These are phyloP conservation scores for Trypethelium eluteriae DNA, from an alignment of 495 filamentous ascomycete genomes.

Conservation along the genomic window DNA sequence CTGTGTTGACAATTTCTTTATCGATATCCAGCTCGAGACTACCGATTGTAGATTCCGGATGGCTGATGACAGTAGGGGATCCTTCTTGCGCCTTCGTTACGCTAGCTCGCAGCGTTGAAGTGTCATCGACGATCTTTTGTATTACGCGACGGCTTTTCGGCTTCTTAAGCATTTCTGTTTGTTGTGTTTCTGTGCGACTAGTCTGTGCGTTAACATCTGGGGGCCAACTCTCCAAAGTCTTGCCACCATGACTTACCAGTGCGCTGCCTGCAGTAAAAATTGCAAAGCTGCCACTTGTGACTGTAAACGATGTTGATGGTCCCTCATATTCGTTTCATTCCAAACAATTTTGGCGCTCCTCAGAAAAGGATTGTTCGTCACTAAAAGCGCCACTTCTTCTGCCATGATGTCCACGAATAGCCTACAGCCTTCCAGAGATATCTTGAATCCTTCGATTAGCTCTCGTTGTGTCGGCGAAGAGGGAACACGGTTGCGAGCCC, in stretches of 20 bases:
- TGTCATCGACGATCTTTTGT: slow-evolving; percentile 38
- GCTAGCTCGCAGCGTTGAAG: slow-evolving; percentile 35
- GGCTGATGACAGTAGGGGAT: slow-evolving; percentile 33
- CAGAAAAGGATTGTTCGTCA: slow-evolving; percentile 28
- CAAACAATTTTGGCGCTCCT: slow-evolving; percentile 34
- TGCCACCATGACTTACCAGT: slow-evolving; percentile 35
- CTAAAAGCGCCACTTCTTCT: slow-evolving; percentile 37
- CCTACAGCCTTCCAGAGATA: slow-evolving; percentile 40
- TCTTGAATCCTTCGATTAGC: slow-evolving; percentile 33
- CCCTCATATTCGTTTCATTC: slow-evolving; percentile 42
- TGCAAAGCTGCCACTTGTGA: slow-evolving; percentile 41
- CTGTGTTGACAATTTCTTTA: slow-evolving; percentile 23
- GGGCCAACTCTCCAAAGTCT: slow-evolving; percentile 11
- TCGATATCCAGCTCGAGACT: slow-evolving; percentile 37
- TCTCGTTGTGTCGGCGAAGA: slow-evolving; percentile 29
- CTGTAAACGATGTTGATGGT: slow-evolving; percentile 37
- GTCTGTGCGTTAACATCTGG: neutral
- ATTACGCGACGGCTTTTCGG: slow-evolving; percentile 38
- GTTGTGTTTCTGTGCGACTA: slow-evolving; percentile 30
- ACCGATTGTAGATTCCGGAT: slow-evolving; percentile 31
- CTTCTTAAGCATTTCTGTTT: slow-evolving; percentile 36
- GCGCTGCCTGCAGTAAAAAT: slow-evolving; percentile 40
- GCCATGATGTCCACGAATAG: slow-evolving; percentile 38
- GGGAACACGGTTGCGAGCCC: slow-evolving; percentile 31
- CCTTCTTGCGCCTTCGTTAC: slow-evolving; percentile 30